Evolutionary conservation across 345 rosid species (phyloP), one percentile per base, ranked within the genome.

Genomic region (Salix caprea): DNA sequence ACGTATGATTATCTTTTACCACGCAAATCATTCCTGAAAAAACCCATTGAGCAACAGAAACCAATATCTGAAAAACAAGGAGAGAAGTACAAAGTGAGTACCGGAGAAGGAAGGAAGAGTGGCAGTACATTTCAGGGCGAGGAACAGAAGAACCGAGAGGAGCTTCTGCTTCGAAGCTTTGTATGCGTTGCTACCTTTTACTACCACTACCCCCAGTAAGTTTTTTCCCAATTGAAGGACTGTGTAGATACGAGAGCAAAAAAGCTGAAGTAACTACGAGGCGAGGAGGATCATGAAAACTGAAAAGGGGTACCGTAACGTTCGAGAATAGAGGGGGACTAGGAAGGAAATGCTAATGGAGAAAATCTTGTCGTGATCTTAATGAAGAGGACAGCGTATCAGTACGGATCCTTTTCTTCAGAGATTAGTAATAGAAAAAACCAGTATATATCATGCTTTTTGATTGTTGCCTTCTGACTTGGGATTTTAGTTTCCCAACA

Each of bases 401-500:
- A 70, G 87, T 73, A 82, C 82, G 82, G 85, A 40, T 65, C 18
- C n/a, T 37, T 56, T 70, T 30, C 67, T 72, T 42, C 77, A 61
- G 36, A 18, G 10, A 15, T 69, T 60, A 65, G 50, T 61, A 26
- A 72, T 37, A 36, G 71, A 74, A 70, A 28, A 76, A 72, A 73
- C 48, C 10, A 64, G 74, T 73, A 80, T 50, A 79, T 54, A 48
- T 66, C 32, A n/a, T 50, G 12, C 65, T 77, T 76, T 34, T 75
- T 86, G 74, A 87, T 87, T 81, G 80, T 85, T 85, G 90, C 88
- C 67, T 77, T 87, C 90, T 87, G 92, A 78, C 87, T 79, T 79
- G 86, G 88, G 92, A 89, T 87, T 92, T 92, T 84, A 90, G 98
- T 86, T 90, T 92, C 91, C 93, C 97, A 75, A 89, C 81, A 78